Conservation (phyloP, 176 grass and related monocot species). For the Urochloa ruziziensis region DNA sequence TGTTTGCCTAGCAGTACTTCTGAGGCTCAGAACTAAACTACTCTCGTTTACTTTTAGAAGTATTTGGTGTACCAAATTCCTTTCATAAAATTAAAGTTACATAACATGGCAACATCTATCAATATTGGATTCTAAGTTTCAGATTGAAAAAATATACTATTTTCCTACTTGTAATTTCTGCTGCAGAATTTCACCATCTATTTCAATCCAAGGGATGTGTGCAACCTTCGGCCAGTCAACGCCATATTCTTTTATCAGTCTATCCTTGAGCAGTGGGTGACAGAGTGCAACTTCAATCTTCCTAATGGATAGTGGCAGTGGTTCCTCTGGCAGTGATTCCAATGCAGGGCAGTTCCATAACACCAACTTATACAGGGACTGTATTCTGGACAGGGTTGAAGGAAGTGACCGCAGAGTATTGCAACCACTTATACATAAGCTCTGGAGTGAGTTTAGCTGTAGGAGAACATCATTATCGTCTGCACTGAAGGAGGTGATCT, state of each 20-base stretch:
- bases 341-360: slow-evolving; percentile 34
- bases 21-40: neutral
- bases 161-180: neutral
- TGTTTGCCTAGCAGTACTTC: neutral
- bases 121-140: neutral
- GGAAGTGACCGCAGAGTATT: slow-evolving; percentile 36
- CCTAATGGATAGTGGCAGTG: slow-evolving; percentile 21
- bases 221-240: slow-evolving; percentile 39
- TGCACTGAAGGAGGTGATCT: slow-evolving; percentile 33
- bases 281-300: slow-evolving; percentile 39
- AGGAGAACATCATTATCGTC: slow-evolving; percentile 3
- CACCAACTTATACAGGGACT: slow-evolving; percentile 27
- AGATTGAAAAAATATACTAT: neutral
- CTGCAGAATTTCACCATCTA: slow-evolving; percentile 42
- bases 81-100: neutral
- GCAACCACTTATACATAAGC: slow-evolving; percentile 47
- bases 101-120: neutral
- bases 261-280: slow-evolving; percentile 43
- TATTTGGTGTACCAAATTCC: neutral
- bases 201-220: slow-evolving; percentile 36
- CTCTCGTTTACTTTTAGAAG: neutral
- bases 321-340: slow-evolving; percentile 27
- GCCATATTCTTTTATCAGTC: slow-evolving; percentile 31
- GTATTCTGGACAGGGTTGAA: slow-evolving; percentile 16
- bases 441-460: slow-evolving; percentile 43